These are phyloP conservation scores for Clathrospora elynae DNA, from an alignment of 2,329 filamentous ascomycete genomes.

Conservation along the genomic window DNA sequence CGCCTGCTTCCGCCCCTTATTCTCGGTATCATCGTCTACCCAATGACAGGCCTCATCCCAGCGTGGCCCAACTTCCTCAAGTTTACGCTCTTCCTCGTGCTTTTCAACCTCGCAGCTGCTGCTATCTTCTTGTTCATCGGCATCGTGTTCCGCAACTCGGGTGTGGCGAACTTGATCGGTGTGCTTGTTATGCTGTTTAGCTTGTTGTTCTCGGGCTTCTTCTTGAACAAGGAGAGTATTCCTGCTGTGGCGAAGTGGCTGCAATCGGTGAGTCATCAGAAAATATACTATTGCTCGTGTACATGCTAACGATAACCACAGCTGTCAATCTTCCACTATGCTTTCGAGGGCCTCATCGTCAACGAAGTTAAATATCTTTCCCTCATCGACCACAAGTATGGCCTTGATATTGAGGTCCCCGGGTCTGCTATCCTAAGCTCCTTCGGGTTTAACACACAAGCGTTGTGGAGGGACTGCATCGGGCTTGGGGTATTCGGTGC, in stretches of 20 bases:
- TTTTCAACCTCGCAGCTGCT: slow-evolving; percentile 95
- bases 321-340: slow-evolving; percentile 97
- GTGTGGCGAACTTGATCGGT: slow-evolving; percentile 91
- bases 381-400: slow-evolving; percentile 91
- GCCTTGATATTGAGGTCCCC: slow-evolving; percentile 93
- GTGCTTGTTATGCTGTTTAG: slow-evolving; percentile 98
- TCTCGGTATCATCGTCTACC: slow-evolving; percentile 94
- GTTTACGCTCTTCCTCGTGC: slow-evolving; percentile 87
- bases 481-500: slow-evolving; percentile 82
- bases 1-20: slow-evolving; percentile 91
- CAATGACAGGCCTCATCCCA: slow-evolving; percentile 92
- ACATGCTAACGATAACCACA: slow-evolving; percentile 40
- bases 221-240: slow-evolving; percentile 94
- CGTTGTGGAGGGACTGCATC: slow-evolving; percentile 81
- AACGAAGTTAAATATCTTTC: slow-evolving; percentile 93
- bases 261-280: slow-evolving; percentile 70
- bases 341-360: slow-evolving; percentile 93
- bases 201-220: slow-evolving; percentile 87
- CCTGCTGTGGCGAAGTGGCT: slow-evolving; percentile 85
- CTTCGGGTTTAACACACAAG: slow-evolving; percentile 89
- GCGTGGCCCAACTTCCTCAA: slow-evolving; percentile 83
- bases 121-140: slow-evolving; percentile 95
- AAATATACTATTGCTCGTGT: no score
- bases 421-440: slow-evolving; percentile 91
- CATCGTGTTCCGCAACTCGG: slow-evolving; percentile 88